phyloP scores from a whole-genome alignment of 805 yeast species.

The Cyberlindnera xishuangbannaensis region DNA sequence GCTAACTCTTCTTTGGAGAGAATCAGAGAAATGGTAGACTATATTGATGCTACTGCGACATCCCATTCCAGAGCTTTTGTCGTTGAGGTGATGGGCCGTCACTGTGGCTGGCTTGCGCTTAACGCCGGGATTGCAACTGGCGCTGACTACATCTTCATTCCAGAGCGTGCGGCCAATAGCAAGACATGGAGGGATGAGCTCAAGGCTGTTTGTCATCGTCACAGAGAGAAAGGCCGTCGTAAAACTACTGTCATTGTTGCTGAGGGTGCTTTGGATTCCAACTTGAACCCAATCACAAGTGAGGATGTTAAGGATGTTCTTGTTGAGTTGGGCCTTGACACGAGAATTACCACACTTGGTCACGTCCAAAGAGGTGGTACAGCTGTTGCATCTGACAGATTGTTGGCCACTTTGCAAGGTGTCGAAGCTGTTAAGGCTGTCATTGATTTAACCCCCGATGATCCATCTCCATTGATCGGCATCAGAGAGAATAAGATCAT shows the following conservation, averaged over 20 bases:
- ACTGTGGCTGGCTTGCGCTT: slow-evolving; percentile 97
- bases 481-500: slow-evolving; percentile 81
- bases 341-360: slow-evolving; percentile 91
- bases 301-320: slow-evolving; percentile 80
- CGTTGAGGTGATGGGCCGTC: slow-evolving; percentile 98
- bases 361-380: slow-evolving; percentile 99
- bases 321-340: slow-evolving; percentile 82
- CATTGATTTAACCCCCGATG: slow-evolving; percentile 76
- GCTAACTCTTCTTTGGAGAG: slow-evolving; percentile 91
- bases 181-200: slow-evolving; percentile 69
- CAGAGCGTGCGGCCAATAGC: slow-evolving; percentile 83
- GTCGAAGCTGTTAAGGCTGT: slow-evolving; percentile 96
- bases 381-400: slow-evolving; percentile 91
- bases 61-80: slow-evolving; percentile 98
- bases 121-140: slow-evolving; percentile 97
- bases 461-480: slow-evolving; percentile 94
- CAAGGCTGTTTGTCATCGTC: slow-evolving; percentile 65
- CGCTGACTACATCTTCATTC: slow-evolving; percentile 91
- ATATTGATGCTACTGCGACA: slow-evolving; percentile 96
- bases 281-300: slow-evolving; percentile 74
- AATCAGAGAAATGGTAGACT: slow-evolving; percentile 90
- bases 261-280: slow-evolving; percentile 90
- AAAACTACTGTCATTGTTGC: slow-evolving; percentile 96
- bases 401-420: slow-evolving; percentile 92
- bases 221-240: slow-evolving; percentile 83